These are phyloP conservation scores for Arctium minus DNA, from an alignment of 129 eudicot genomes.

Conservation along the genomic window DNA sequence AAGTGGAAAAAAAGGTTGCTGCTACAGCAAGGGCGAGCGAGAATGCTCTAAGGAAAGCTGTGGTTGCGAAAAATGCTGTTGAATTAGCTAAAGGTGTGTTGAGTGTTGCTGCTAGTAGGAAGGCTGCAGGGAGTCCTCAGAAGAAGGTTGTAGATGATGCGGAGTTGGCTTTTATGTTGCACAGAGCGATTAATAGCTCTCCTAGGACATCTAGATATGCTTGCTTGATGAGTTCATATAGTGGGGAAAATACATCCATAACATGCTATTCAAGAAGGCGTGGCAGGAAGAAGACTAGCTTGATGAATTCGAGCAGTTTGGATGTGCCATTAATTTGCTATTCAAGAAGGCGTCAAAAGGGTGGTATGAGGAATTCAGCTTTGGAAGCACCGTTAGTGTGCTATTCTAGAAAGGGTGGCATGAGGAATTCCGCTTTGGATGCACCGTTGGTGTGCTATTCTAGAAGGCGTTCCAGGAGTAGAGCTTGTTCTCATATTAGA, in stretches of 20 bases:
- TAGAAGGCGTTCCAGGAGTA: conserved; percentile 13
- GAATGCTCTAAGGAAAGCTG: conserved; percentile 32
- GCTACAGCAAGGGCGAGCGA: conserved; percentile 28
- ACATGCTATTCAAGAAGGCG: conserved; percentile 24
- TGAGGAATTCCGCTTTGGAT: not conserved
- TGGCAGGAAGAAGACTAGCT: not conserved
- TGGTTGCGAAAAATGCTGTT: conserved; percentile 42
- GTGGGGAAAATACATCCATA: conserved; percentile 21
- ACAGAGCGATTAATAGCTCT: conserved; percentile 68
- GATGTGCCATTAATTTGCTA: conserved; percentile 14
- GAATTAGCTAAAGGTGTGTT: conserved; percentile 34
- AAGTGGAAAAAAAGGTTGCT: conserved; percentile 29
- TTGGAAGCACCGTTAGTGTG: not conserved
- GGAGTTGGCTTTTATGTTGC: conserved; percentile 64
- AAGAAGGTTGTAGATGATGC: conserved; percentile 48
- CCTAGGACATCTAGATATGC: conserved; percentile 45
- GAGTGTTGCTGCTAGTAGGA: conserved; percentile 23
- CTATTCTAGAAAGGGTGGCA: conserved; percentile 14
- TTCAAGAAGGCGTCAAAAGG: conserved; percentile 11
- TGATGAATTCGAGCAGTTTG: conserved; percentile 3
- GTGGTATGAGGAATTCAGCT: conserved; percentile 2
- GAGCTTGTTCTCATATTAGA: conserved; percentile 6
- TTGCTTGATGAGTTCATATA: conserved; percentile 20
- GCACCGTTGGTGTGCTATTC: not conserved
- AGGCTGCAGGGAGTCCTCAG: conserved; percentile 19